Base-by-base conservation (phyloP, 495 filamentous ascomycete genomes). In the Staphylotrichum tortipilum region DNA sequence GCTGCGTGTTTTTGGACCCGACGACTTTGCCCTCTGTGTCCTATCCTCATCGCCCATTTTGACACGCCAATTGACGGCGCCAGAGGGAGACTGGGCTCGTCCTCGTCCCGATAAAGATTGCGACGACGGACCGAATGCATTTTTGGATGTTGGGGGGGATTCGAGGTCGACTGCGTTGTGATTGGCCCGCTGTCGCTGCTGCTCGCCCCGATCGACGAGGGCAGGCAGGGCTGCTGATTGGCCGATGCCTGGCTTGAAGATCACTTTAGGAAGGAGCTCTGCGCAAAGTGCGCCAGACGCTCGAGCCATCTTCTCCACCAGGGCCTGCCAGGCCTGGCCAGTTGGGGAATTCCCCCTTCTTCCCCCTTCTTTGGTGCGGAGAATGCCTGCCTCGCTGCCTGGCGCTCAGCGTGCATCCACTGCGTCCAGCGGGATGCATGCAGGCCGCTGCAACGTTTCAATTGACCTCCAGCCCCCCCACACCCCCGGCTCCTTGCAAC, bases 211-310 rank as follows among this genome's bases (percentile, higher is more conserved):
- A n/a, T n/a, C n/a, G n/a, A n/a, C n/a, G n/a, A n/a, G n/a, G n/a
- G n/a, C n/a, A n/a, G n/a, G n/a, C n/a, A n/a, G n/a, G n/a, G n/a
- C n/a, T n/a, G n/a, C 23, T 49, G 37, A 49, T 42, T 49, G 47
- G 47, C 4, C 19, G 4, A 8, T 0, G 30, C 7, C 1, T 17
- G 14, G 29, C 12, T 11, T 1, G 14, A 21, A 9, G 1, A 15
- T 35, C 30, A 9, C 4, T 49, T 49, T 49, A 42, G 47, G 47
- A 49, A 49, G 47, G 47, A 49, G 47, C 37, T 49, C 36, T 3
- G 14, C 14, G 6, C 2, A 3, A n/a, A 22, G 45, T 49, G 36
- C 28, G 8, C 17, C 14, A 3, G 30, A 22, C 42, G 47, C 47
- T 42, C 22, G 38, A 35, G 37, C 47, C 47, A 49, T 7, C 19